A percentile compares a stretch with the other conserved stretches of the same genome.
Evolutionary conservation across 495 filamentous ascomycete genomes (phyloP).

Genomic region (Apodospora peruviana): DNA sequence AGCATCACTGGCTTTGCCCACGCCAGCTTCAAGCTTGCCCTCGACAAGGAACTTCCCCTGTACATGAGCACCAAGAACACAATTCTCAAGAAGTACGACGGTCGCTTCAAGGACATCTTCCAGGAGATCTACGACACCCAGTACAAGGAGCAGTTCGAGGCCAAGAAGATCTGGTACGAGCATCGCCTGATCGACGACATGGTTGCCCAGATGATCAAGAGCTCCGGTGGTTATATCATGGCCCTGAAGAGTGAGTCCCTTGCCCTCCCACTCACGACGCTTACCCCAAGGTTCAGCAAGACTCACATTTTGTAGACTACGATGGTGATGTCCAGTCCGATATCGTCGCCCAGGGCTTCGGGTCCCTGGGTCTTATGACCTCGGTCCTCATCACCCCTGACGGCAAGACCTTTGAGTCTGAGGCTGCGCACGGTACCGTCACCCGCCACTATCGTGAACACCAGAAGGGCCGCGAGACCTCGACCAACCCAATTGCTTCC

Average conservation of each 20-base stretch:
- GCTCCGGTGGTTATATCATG: constrained; percentile 89
- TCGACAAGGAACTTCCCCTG: constrained; percentile 78
- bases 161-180: constrained; percentile 96
- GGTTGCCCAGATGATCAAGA: constrained; percentile 99
- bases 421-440: constrained; percentile 97
- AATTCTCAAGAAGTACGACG: constrained; percentile 97
- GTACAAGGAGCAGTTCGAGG: constrained; percentile 85
- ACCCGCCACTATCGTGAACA: constrained; percentile 98
- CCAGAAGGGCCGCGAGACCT: constrained; percentile 94
- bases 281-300: too few species aligned
- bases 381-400: constrained; percentile 93
- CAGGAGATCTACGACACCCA: constrained; percentile 86
- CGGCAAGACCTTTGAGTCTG: constrained; percentile 92
- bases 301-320: constrained; percentile 74
- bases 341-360: constrained; percentile 96
- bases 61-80: constrained; percentile 99
- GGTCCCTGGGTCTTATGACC: constrained; percentile 96
- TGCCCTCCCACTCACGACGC: neutral
- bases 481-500: constrained; percentile 96
- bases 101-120: constrained; percentile 98
- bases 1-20: constrained; percentile 93
- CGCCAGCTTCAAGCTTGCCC: constrained; percentile 88
- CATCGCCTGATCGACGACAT: constrained; percentile 98
- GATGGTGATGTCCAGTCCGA: constrained; percentile 99
- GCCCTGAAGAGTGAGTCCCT: constrained; percentile 81